Conservation (phyloP, 2,329 filamentous ascomycete species). For the Boeremia lycopersici region DNA sequence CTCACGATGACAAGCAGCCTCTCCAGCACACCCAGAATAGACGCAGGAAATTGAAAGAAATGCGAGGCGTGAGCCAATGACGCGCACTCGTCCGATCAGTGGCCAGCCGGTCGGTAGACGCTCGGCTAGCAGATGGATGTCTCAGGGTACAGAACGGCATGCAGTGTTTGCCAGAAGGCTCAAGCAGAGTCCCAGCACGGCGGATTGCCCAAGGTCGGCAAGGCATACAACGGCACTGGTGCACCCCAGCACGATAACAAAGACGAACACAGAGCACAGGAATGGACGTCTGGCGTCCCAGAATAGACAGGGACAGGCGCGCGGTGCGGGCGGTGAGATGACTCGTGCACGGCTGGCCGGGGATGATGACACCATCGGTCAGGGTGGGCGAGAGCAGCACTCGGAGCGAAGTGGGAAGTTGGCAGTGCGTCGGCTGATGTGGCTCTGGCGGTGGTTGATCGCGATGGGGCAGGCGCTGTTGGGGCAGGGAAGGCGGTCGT, state of each 20-base stretch:
- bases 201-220: conserved; percentile 21
- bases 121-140: conserved; percentile 25
- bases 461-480: not conserved
- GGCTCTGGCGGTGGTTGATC: not conserved
- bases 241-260: conserved; percentile 38
- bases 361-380: conserved; percentile 40
- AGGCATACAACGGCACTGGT: conserved; percentile 3
- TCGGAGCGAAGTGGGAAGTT: conserved; percentile 12
- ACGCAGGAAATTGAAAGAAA: not conserved
- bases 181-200: conserved; percentile 30
- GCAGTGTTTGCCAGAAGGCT: conserved; percentile 37
- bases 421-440: conserved; percentile 35
- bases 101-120: conserved; percentile 2
- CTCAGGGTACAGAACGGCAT: conserved; percentile 26
- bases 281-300: conserved; percentile 6
- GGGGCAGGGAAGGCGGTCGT: conserved; percentile 4
- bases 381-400: conserved; percentile 2
- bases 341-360: conserved; percentile 37
- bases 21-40: not conserved
- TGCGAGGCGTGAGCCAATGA: not conserved
- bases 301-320: conserved; percentile 33
- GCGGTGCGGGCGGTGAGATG: conserved; percentile 43
- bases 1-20: not conserved
- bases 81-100: not conserved
- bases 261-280: conserved; percentile 31